Evolutionary conservation across 306 rosid species (phyloP), one percentile per base, ranked within the genome.

Genomic region (Quercus gilva): DNA sequence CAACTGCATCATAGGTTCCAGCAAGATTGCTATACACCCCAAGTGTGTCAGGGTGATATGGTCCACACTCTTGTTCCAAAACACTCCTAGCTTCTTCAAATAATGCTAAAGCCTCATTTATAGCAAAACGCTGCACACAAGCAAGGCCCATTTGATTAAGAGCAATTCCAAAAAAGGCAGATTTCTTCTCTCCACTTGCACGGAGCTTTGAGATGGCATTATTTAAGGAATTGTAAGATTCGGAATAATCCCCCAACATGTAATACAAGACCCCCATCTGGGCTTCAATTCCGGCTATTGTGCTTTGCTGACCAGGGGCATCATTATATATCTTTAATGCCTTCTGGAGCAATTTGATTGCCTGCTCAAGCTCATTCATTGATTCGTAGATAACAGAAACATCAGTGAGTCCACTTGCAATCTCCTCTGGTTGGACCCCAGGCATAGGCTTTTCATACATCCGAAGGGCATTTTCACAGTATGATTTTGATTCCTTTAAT

Each of bases 121-220:
- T 86, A 5, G 90, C 81, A 65, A 74, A 74, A 4, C 72, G 83
- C 77, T 96, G 98, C 68, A 93, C 97, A 83, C 98, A 96, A 29
- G 91, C 83, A 75, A 93, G 98, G 31, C 99, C 99, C 91, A 90
- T 90, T 84, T 96, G 99, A 77, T 96, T 96, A 17, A 96, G 96
- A 72, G 90, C 94, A 79, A 92, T 81, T 15, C 96, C 99, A n/a
- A 93, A 93, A 79, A 87, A 96, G 68, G 97, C 87, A 12, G 94
- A 85, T 89, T 89, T 96, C 88, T 89, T 96, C 78, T 88, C 99
- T 57, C 97, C 97, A 12, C 74, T 85, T 4, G 88, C 89, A 14
- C 99, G 96, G 72, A 96, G 97, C 84, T 93, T 96, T 1, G 90
- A 68, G 82, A 87, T 79, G 1, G 99, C 94, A 63, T 76, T 87